Conservation (phyloP, 148 eudicot genomes). For the Vaccinium corymbosum region DNA sequence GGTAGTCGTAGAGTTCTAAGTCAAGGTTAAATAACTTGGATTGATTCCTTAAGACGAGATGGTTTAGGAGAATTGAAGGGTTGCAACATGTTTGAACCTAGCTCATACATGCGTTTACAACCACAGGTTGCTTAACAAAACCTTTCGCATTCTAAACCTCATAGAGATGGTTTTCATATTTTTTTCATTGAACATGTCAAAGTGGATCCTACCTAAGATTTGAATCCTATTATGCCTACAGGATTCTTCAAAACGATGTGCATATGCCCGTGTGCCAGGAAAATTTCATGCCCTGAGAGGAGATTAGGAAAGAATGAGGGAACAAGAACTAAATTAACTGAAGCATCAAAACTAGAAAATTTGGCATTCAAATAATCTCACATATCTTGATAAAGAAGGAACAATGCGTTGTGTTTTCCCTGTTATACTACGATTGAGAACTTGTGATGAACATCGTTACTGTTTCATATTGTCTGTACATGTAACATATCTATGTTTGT, state of each 20-base stretch:
- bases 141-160: background rate
- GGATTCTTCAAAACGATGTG: background rate
- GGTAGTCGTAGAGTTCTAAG: background rate
- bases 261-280: background rate
- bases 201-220: background rate
- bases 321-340: background rate
- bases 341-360: background rate
- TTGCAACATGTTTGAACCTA: background rate
- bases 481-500: background rate
- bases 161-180: background rate
- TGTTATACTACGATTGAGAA: background rate
- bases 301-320: background rate
- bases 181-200: too few species aligned
- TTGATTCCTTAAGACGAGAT: background rate
- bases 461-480: background rate
- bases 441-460: background rate
- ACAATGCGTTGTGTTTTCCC: background rate
- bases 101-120: background rate
- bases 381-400: background rate
- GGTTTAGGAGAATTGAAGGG: background rate
- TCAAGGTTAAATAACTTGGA: background rate
- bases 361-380: background rate
- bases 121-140: background rate
- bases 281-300: background rate
- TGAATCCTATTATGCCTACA: background rate